A percentile compares a stretch with the other conserved stretches of the same genome.
Conservation (phyloP, 192 early-diverging fungal genomes). For the Kickxella alabastrina region DNA sequence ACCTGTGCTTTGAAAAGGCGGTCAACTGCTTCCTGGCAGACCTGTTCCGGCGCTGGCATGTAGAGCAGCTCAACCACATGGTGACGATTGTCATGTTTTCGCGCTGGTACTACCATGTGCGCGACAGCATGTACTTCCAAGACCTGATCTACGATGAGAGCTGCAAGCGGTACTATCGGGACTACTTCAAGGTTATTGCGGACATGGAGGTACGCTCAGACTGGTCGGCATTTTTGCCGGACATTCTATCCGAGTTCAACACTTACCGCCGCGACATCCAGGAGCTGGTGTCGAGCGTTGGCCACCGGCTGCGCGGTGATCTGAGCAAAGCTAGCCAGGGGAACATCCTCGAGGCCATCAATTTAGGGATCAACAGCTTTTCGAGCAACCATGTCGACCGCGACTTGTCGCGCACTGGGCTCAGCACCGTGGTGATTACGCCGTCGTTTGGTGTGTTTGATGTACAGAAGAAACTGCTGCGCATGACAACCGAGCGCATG, state of each 20-base stretch:
- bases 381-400: constrained; percentile 92
- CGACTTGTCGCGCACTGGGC: constrained; percentile 86
- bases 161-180: constrained; percentile 69
- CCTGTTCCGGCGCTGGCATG: constrained; percentile 83
- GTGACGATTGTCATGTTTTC: constrained; percentile 95
- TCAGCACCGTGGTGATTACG: constrained; percentile 84
- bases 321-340: constrained; percentile 86
- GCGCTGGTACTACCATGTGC: constrained; percentile 72
- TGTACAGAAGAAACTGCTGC: constrained; percentile 74
- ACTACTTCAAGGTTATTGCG: constrained; percentile 93
- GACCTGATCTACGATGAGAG: constrained; percentile 52
- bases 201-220: constrained; percentile 72
- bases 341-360: constrained; percentile 93
- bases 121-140: constrained; percentile 42
- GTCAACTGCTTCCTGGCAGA: constrained; percentile 86
- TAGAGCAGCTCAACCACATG: constrained; percentile 80
- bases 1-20: constrained; percentile 90
- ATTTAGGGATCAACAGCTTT: constrained; percentile 92
- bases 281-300: constrained; percentile 30
- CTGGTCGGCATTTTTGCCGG: constrained; percentile 59
- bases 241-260: constrained; percentile 43
- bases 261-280: constrained; percentile 46
- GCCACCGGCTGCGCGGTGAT: constrained; percentile 61
- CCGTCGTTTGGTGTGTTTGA: constrained; percentile 88
- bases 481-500: constrained; percentile 95